Percentiles rank a stretch among this genome's conserved stretches.
Conservation (phyloP, 768 basidiomycete genomes). For the Russula brevipes region DNA sequence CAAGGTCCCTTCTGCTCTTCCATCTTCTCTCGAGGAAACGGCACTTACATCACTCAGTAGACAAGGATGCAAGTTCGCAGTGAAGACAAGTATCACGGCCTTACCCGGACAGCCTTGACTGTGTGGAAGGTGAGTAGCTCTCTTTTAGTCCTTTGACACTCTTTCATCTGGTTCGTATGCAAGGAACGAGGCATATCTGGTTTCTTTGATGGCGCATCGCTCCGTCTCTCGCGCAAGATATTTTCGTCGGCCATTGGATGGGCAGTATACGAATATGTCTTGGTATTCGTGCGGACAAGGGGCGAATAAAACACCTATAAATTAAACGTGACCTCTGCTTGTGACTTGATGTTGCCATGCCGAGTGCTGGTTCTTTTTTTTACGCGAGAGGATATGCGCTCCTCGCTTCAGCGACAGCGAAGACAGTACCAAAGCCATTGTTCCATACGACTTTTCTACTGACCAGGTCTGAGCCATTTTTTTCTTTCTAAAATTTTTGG, state of each 20-base stretch:
- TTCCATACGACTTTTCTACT: too few species aligned
- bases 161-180: constrained; percentile 2
- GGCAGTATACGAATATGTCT: constrained; percentile 80
- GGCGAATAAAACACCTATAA: neutral
- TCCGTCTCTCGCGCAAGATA: constrained; percentile 82
- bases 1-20: constrained; percentile 50
- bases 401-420: too few species aligned
- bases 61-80: constrained; percentile 91
- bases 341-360: neutral
- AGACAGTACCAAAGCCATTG: too few species aligned
- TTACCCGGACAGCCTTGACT: constrained; percentile 56
- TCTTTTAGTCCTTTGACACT: neutral
- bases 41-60: constrained; percentile 35
- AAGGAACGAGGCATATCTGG: constrained; percentile 78
- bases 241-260: constrained; percentile 87
- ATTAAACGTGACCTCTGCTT: neutral
- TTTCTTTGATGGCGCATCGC: constrained; percentile 80
- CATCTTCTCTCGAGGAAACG: constrained; percentile 9
- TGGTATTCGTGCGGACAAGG: constrained; percentile 48
- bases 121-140: constrained; percentile 58
- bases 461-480: too few species aligned
- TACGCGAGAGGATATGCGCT: too few species aligned
- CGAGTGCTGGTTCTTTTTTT: too few species aligned
- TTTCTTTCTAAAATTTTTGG: too few species aligned
- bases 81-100: constrained; percentile 67